phyloP scores from a whole-genome alignment of 148 eudicot genomes.

The Fagopyrum tataricum region DNA sequence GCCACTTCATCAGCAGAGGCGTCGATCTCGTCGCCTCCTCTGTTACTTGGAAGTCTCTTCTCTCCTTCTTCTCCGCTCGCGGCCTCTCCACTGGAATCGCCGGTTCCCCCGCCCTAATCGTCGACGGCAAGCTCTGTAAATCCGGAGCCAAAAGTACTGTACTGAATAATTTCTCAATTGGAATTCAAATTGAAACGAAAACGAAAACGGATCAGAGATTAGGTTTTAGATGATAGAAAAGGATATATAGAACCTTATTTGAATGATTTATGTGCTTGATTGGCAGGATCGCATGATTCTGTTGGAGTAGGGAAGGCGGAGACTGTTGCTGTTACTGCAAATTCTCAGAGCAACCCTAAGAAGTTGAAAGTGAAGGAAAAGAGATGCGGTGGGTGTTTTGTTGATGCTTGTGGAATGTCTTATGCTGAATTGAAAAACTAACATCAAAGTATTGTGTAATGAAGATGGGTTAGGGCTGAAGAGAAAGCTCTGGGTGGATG shows the following conservation, averaged over 20 bases:
- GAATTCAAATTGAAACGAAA: not conserved
- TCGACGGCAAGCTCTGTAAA: conserved; percentile 54
- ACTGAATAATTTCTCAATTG: not conserved
- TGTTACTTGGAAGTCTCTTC: conserved; percentile 72
- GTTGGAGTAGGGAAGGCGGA: conserved; percentile 18
- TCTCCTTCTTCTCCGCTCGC: conserved; percentile 63
- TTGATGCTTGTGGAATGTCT: not conserved
- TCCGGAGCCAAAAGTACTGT: conserved; percentile 45
- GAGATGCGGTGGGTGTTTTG: conserved; percentile 22
- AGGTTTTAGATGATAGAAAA: not conserved
- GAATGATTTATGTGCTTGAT: not conserved
- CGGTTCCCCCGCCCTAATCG: conserved; percentile 41
- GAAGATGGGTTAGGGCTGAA: conserved; percentile 26
- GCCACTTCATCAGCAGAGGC: conserved; percentile 72
- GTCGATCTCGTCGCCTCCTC: conserved; percentile 63
- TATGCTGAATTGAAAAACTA: not conserved
- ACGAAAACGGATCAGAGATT: not conserved
- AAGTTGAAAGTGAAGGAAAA: conserved; percentile 26
- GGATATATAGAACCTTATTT: not conserved
- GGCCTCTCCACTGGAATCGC: conserved; percentile 54
- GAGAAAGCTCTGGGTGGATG: conserved; percentile 40
- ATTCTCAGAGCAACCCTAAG: conserved; percentile 13
- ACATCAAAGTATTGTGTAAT: not conserved
- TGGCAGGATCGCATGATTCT: conserved; percentile 38
- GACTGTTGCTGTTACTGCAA: conserved; percentile 3